Conservation (phyloP, 805 yeast genomes). For the Nakazawaea populi region DNA sequence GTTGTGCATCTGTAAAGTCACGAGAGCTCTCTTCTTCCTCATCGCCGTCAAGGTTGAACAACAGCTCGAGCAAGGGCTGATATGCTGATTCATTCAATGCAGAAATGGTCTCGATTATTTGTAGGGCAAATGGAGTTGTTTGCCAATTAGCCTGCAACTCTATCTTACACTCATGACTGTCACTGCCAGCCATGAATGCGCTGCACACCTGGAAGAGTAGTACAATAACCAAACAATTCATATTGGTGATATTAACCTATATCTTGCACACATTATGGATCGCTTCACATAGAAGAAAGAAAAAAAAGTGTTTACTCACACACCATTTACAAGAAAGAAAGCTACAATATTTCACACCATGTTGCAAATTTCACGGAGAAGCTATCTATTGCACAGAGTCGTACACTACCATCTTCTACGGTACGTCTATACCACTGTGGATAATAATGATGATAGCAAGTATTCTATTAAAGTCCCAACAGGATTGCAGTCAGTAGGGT, state of each 20-base stretch:
- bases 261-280: too few species aligned
- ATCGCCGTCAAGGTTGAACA: constrained; percentile 19
- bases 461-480: constrained; percentile 6
- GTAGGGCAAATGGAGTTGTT: constrained; percentile 33
- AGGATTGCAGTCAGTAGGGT: neutral
- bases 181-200: constrained; percentile 4
- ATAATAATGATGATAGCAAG: constrained; percentile 12
- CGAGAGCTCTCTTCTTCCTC: constrained; percentile 22
- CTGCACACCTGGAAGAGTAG: neutral
- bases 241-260: too few species aligned
- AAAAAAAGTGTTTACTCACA: too few species aligned
- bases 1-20: constrained; percentile 19
- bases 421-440: constrained; percentile 10
- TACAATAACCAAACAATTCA: neutral
- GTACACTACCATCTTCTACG: neutral
- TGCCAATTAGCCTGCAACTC: constrained; percentile 33
- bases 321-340: too few species aligned
- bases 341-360: neutral
- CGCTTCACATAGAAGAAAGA: too few species aligned
- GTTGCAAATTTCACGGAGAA: neutral
- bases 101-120: constrained; percentile 35
- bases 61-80: constrained; percentile 23
- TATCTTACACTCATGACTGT: constrained; percentile 20
- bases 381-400: neutral
- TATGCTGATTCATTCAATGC: constrained; percentile 31